Evolutionary conservation across 1,139 yeast species (phyloP).

Genomic region (Geotrichum citri-aurantii): DNA sequence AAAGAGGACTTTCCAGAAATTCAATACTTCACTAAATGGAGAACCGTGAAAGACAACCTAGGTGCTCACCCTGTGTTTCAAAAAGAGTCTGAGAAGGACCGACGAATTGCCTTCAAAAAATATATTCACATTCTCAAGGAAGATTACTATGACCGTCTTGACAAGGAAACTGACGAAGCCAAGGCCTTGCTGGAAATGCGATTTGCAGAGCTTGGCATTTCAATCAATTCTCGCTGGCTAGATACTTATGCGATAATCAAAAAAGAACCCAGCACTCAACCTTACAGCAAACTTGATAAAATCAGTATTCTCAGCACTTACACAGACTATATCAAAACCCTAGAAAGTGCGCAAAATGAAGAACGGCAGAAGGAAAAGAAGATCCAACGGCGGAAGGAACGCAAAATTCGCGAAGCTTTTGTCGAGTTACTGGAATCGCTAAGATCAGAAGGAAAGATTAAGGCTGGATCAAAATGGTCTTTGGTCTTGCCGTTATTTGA

Average conservation of each 20-base stretch:
- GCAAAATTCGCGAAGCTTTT: slow-evolving; percentile 60
- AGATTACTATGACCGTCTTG: slow-evolving; percentile 36
- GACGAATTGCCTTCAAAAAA: slow-evolving; percentile 43
- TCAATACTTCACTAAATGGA: slow-evolving; percentile 63
- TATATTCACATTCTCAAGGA: slow-evolving; percentile 43
- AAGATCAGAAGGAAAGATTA: slow-evolving; percentile 40
- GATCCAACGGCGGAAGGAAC: slow-evolving; percentile 45
- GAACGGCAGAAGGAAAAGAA: slow-evolving; percentile 40
- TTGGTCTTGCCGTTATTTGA: slow-evolving; percentile 50
- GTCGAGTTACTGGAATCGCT: slow-evolving; percentile 42
- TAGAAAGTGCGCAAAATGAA: slow-evolving; percentile 39
- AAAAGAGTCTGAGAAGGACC: slow-evolving; percentile 23
- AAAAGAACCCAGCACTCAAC: slow-evolving; percentile 52
- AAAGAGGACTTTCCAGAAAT: slow-evolving; percentile 39
- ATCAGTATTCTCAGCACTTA: slow-evolving; percentile 57
- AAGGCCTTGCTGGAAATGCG: slow-evolving; percentile 23
- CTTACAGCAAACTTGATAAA: slow-evolving; percentile 48
- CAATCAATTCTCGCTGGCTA: slow-evolving; percentile 41
- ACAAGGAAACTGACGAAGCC: slow-evolving; percentile 22
- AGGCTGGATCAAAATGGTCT: slow-evolving; percentile 55
- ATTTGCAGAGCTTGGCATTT: slow-evolving; percentile 35
- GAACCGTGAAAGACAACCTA: slow-evolving; percentile 46
- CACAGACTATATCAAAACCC: slow-evolving; percentile 44
- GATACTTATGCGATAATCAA: slow-evolving; percentile 40
- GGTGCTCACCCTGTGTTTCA: slow-evolving; percentile 61